Evolutionary conservation across 2,329 filamentous ascomycete species (phyloP), one percentile per base, ranked within the genome.

Genomic region (Juglanconis oblonga): DNA sequence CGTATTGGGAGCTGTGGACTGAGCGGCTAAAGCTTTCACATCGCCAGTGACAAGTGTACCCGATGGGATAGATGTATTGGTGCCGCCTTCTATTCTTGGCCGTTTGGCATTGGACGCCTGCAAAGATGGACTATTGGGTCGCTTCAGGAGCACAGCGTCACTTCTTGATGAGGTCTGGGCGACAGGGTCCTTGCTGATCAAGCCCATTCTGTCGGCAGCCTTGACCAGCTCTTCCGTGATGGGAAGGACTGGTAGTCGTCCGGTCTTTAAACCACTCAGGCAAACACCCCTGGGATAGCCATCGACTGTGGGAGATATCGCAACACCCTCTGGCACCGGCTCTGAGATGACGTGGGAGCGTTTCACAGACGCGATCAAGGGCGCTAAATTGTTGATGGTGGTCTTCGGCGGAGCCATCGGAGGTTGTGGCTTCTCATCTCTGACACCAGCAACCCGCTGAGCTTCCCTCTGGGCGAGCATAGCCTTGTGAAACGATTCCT

Each of bases 401-500:
- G 13, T 55, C 36, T 52, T 54, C 13, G 31, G 38, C 29, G 2
- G 9, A 13, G n/a, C n/a, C 31, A 32, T 31, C 11, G 14, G 11
- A 48, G 38, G 4, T 35, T 32, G 48, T 33, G 63, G 29, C 4
- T 45, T 55, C 11, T 61, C 64, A 10, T 55, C 52, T 3, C 38
- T 50, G 31, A 55, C 2, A 50, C 65, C 61, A 45, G 53, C 47
- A n/a, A 17, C 11, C 32, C 38, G 42, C 24, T 47, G 48, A 7
- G 52, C 61, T 57, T 62, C 53, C 58, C 65, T 61, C 44, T 69
- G 62, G 24, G 64, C 35, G 5, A 63, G 62, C 32, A 64, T 63
- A 13, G 72, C 66, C 40, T 74, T 70, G 17, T 69, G 64, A 49
- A 76, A 65, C 3, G 70, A 66, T n/a, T 84, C 81, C 57, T 84